Evolutionary conservation across 1,284 basidiomycete species (phyloP).

Genomic region (Austropuccinia psidii): DNA sequence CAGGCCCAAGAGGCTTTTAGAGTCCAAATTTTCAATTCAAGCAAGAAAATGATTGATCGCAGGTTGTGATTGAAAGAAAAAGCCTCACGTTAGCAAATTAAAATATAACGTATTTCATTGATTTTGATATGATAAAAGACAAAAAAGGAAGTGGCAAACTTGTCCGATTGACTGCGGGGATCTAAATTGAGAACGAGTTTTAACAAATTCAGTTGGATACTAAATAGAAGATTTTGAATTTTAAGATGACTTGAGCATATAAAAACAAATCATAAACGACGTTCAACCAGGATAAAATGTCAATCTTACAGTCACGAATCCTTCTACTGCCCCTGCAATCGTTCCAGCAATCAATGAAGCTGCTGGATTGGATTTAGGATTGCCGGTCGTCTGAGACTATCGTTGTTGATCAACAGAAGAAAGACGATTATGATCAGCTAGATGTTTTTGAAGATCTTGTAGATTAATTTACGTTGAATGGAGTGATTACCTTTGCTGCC

Average conservation of each 20-base stretch:
- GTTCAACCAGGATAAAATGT: too few species aligned
- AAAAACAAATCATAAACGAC: background rate
- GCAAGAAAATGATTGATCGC: background rate
- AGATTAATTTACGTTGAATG: too few species aligned
- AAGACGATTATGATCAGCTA: too few species aligned
- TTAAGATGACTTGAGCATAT: background rate
- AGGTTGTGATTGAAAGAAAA: slow-evolving; percentile 38
- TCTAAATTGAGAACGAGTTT: slow-evolving; percentile 56
- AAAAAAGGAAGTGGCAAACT: slow-evolving; percentile 49
- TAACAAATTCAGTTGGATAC: slow-evolving; percentile 90
- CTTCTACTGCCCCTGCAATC: slow-evolving; percentile 89
- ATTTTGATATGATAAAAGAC: slow-evolving; percentile 49
- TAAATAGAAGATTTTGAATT: slow-evolving; percentile 54
- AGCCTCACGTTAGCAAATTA: background rate
- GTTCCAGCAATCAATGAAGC: slow-evolving; percentile 67
- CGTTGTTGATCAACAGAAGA: too few species aligned
- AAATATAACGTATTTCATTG: background rate
- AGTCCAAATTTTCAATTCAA: background rate
- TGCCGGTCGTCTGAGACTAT: too few species aligned
- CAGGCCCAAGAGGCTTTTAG: slow-evolving; percentile 58
- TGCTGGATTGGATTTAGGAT: slow-evolving; percentile 8
- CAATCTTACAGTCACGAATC: slow-evolving; percentile 50
- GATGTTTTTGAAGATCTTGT: too few species aligned
- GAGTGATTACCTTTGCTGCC: too few species aligned
- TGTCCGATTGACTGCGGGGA: slow-evolving; percentile 38